Base-by-base conservation (phyloP, 1,139 yeast genomes). In the Taiozyma sp. region DNA sequence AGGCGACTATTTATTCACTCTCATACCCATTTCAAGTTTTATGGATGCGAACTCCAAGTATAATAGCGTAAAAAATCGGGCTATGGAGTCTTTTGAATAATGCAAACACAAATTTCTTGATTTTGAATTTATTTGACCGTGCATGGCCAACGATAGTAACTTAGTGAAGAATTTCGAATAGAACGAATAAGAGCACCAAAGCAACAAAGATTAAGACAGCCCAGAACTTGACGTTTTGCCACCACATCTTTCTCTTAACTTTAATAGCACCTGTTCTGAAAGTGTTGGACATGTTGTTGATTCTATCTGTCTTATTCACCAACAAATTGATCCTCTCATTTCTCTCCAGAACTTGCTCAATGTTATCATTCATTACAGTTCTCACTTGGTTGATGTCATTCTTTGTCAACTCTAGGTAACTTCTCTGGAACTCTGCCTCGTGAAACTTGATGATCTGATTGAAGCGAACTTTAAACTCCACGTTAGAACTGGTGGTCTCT, bases 221-320 rank as follows among this genome's bases (percentile, higher is more conserved):
- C 65, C 74, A 63, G 54, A 81, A 76, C 55, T 74, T 78, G 38
- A 77, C 66, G 49, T 79, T 81, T 45, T 75, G 71, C 71, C 83
- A 73, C 87, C 89, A 82, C 79, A 87, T 76, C 52, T 74, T 76
- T 45, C 89, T 70, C 58, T 80, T 81, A 12, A 87, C 80, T 48
- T 75, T 74, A 28, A 79, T 79, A 0, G 96, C 84, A 50, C 82
- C 74, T 54, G 83, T 79, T 56, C 88, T 81, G 64, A 89, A 89
- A 41, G 84, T 79, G 69, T 75, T 80, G 0, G 93, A 80, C 27
- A 83, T 75, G n/a, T 78, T 73, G 54, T 84, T 86, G 66, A 89
- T 75, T 46, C 83, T 72, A 59, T 87, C 91, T 2, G 96, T 89
- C 65, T 90, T 90, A 64, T 84, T 85, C n/a, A 89, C 93, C 56